A percentile compares a stretch with the other conserved stretches of the same genome.
Conservation (phyloP, 768 basidiomycete species). For the Panaeolus cyanescens region DNA sequence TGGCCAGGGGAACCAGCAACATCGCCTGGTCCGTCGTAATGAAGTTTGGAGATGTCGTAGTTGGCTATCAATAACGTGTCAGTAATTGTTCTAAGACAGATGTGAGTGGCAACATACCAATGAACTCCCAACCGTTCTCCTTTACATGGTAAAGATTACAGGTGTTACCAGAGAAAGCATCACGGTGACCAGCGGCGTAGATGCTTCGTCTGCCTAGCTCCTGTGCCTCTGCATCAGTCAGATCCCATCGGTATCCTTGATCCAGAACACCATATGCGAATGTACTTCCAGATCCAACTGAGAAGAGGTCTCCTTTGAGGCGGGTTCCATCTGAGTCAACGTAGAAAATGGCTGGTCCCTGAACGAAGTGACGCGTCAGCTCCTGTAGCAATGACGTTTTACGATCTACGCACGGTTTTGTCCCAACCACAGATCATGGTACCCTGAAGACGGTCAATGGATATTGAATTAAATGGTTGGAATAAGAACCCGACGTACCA, state of each 20-base stretch:
- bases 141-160: slow-evolving; percentile 96
- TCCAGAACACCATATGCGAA: slow-evolving; percentile 99
- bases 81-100: background rate
- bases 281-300: slow-evolving; percentile 96
- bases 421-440: slow-evolving; percentile 99
- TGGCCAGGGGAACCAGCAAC: slow-evolving; percentile 60
- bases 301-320: slow-evolving; percentile 96
- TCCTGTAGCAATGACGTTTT: background rate
- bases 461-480: background rate
- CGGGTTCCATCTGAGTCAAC: slow-evolving; percentile 97
- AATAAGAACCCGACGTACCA: slow-evolving; percentile 58
- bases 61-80: slow-evolving; percentile 58
- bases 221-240: slow-evolving; percentile 90
- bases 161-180: slow-evolving; percentile 95
- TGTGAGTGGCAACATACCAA: slow-evolving; percentile 56
- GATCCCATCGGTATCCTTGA: slow-evolving; percentile 92
- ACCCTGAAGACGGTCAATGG: slow-evolving; percentile 52
- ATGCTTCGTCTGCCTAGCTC: slow-evolving; percentile 93
- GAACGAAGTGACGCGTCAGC: slow-evolving; percentile 11
- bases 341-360: slow-evolving; percentile 95
- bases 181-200: slow-evolving; percentile 95
- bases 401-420: slow-evolving; percentile 71
- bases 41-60: slow-evolving; percentile 88
- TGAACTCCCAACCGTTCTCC: slow-evolving; percentile 94
- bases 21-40: slow-evolving; percentile 85